phyloP scores from a whole-genome alignment of 345 rosid genomes.

The Corchorus capsularis region DNA sequence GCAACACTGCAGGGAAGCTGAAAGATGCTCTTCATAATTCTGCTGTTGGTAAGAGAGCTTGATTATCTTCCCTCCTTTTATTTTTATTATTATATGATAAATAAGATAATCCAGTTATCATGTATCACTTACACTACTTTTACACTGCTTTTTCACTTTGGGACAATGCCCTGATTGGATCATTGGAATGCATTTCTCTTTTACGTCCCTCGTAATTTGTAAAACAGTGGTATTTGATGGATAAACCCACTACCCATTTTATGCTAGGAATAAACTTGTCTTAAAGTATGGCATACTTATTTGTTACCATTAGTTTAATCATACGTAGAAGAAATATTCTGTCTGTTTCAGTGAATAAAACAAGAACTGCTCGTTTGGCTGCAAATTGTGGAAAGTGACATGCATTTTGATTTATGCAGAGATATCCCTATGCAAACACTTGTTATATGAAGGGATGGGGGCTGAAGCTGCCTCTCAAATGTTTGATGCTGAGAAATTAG shows the following conservation, averaged over 20 bases:
- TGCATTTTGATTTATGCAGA: slow-evolving; percentile 48
- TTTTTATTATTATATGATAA: background rate
- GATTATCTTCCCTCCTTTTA: background rate
- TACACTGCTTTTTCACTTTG: slow-evolving; percentile 3
- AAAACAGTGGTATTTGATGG: background rate
- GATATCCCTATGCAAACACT: slow-evolving; percentile 69
- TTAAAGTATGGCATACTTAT: background rate
- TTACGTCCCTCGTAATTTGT: background rate
- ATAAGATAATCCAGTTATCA: background rate
- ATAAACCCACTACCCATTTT: background rate
- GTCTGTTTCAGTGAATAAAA: slow-evolving; percentile 9
- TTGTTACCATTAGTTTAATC: background rate
- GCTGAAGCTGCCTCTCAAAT: slow-evolving; percentile 65
- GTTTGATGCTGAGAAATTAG: slow-evolving; percentile 58
- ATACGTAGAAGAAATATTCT: slow-evolving; percentile 17
- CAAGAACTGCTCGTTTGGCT: slow-evolving; percentile 2
- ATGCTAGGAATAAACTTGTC: background rate
- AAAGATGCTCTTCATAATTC: slow-evolving; percentile 42
- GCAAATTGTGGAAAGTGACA: slow-evolving; percentile 21
- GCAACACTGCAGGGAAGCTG: slow-evolving; percentile 36
- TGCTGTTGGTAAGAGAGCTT: slow-evolving; percentile 58
- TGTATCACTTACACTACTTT: slow-evolving; percentile 5
- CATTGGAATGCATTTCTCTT: background rate
- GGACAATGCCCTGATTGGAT: slow-evolving; percentile 3
- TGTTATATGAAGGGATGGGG: slow-evolving; percentile 59